Base-by-base conservation (phyloP, 768 basidiomycete species). In the Tricholoma hemisulphureum region DNA sequence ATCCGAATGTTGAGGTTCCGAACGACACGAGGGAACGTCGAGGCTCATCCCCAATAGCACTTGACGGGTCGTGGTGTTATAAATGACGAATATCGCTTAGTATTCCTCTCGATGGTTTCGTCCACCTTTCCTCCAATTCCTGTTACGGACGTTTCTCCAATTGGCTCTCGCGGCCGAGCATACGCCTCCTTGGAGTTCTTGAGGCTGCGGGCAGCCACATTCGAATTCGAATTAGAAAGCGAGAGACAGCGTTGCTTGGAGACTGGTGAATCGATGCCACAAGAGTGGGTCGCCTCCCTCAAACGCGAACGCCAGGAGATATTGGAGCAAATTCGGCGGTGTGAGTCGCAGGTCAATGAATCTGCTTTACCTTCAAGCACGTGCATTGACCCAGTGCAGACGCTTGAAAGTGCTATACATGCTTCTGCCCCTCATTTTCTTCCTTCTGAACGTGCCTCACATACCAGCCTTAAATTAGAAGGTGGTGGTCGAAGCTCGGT, bases 91-190 rank as follows among this genome's bases (percentile, higher is more conserved):
- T 34, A 34, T 2, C 2, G 4, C 32, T 34, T 34, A 34, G 9
- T 13, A 13, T 34, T 34, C 32, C 32, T 10, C 2, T 34, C 32
- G 32, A 34, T 34, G 32, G 14, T 10, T 34, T 34, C 32, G 32
- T 34, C 32, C 32, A 2, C 32, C 2, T 10, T 34, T 13, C 9
- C 9, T 34, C 55, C 20, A n/a, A n/a, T n/a, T 24, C 14, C 26
- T 28, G 48, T 28, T 10, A 37, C 31, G 18, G 49, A 57, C 21
- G n/a, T n/a, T 9, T 31, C 10, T 43, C n/a, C 39, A 34, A 41
- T 41, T 29, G 39, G 31, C 28, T 51, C 48, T 57, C 56, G 49
- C 34, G 41, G 26, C 35, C 56, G 56, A 41, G 49, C 28, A 20
- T 37, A 28, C 31, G 20, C 34, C 23, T 16, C 48, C 4, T 20